Base-by-base conservation (phyloP, 805 yeast genomes). In the Ogataea haglerorum region DNA sequence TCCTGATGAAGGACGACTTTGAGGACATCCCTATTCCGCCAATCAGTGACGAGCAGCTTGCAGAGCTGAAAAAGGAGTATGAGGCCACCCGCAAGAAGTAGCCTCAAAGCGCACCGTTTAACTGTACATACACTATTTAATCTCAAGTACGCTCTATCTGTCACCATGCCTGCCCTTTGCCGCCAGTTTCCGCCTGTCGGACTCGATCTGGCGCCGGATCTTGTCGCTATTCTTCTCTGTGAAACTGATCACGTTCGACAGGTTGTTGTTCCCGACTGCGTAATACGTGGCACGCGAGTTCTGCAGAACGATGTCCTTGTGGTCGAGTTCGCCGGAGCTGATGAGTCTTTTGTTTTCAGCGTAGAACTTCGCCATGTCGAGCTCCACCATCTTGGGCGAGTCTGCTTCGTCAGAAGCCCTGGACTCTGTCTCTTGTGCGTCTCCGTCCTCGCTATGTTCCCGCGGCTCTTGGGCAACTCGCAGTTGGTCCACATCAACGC, bases 21-120 rank as follows among this genome's bases (percentile, higher is more conserved):
- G 78, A 73, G 33, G 96, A 90, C 60, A 87, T 91, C 52, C 97
- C 97, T 29, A 80, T 91, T 51, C 99, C 99, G 34, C 97, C 98
- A 14, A 73, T 91, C 44, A 74, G 82, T 28, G 93, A 85, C 46
- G 80, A 73, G 39, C 93, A 88, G 58, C 70, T 91, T 57, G 76
- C 75, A 36, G 71, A 77, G 61, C 73, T 90, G 67, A 80, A 76
- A 63, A 70, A 74, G 57, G 95, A 87, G 60, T 85, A 83, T 57
- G 85, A 80, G 59, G 73, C 59, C 32, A 63, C 65, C 48, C 63
- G 68, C 53, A 39, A 43, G 27, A 47, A 47, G 26, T 43, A 34
- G 15, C 12, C 23, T 10, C 19, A 12, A 17, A 10, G n/a, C 14
- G 9, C 6, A 24, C 5, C 27, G 13, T 25, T 10, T 28, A 34